Evolutionary conservation across 2,329 filamentous ascomycete genomes (phyloP).

Genomic region (Xylaria multiplex): DNA sequence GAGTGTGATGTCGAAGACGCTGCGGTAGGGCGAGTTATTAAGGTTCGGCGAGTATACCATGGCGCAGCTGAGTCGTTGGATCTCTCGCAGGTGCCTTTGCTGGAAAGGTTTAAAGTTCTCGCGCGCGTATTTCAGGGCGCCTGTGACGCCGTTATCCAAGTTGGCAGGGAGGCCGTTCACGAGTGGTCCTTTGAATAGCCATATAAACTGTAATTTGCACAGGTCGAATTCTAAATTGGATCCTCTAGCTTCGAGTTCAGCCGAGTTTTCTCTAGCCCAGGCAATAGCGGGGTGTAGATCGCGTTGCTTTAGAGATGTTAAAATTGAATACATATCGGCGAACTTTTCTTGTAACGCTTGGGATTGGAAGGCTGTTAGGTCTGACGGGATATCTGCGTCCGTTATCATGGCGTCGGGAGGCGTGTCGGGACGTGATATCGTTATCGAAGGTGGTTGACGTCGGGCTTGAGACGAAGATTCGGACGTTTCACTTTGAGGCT

Average conservation of each 20-base stretch:
- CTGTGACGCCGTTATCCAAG: conserved; percentile 62
- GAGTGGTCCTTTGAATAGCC: conserved; percentile 76
- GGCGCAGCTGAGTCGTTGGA: conserved; percentile 82
- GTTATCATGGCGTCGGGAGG: conserved; percentile 46
- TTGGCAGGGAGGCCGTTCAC: conserved; percentile 66
- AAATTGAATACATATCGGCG: conserved; percentile 87
- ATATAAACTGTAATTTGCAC: conserved; percentile 87
- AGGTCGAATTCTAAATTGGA: conserved; percentile 97
- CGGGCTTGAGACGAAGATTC: conserved; percentile 39
- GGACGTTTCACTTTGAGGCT: conserved; percentile 46
- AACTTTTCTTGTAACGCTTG: conserved; percentile 82
- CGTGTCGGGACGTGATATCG: conserved; percentile 30
- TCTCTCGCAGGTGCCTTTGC: conserved; percentile 78
- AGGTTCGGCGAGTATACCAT: conserved; percentile 84
- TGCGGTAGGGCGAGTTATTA: conserved; percentile 77
- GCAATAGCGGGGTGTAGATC: conserved; percentile 85
- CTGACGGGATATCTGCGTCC: conserved; percentile 53
- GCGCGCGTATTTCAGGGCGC: conserved; percentile 80
- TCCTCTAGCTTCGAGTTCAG: conserved; percentile 78
- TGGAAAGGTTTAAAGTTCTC: conserved; percentile 79
- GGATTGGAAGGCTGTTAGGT: conserved; percentile 68
- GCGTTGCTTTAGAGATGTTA: conserved; percentile 77
- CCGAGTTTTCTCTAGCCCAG: conserved; percentile 81
- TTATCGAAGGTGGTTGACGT: conserved; percentile 37
- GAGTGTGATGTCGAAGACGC: conserved; percentile 77